These are phyloP conservation scores for Bruguiera gymnorhiza DNA, from an alignment of 345 rosid genomes.

Conservation along the genomic window DNA sequence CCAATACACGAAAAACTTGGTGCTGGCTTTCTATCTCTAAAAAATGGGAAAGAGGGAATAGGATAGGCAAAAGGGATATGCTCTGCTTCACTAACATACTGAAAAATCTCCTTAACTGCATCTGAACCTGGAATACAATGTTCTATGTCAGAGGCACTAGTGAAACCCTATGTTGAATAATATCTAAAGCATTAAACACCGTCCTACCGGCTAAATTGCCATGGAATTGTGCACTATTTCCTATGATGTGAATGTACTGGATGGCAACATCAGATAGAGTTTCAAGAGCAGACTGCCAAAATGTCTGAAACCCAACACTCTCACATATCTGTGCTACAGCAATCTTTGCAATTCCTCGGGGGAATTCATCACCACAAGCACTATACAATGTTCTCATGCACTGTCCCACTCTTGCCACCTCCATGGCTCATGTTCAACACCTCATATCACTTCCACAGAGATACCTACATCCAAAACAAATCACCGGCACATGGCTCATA, in stretches of 20 bases:
- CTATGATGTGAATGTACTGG: conserved; percentile 47
- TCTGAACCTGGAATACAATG: conserved; percentile 65
- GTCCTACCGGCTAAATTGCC: conserved; percentile 66
- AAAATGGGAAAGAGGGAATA: conserved; percentile 52
- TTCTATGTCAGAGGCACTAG: conserved; percentile 50
- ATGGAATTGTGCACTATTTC: conserved; percentile 50
- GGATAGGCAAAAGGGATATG: conserved; percentile 60
- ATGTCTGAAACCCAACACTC: conserved; percentile 59
- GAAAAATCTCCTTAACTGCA: conserved; percentile 52
- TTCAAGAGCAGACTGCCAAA: conserved; percentile 77
- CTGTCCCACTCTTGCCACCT: conserved; percentile 54
- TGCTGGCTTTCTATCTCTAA: conserved; percentile 40
- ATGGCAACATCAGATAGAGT: conserved; percentile 50
- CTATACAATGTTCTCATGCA: conserved; percentile 27
- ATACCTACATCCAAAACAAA: conserved; percentile 17
- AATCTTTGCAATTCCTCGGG: conserved; percentile 50
- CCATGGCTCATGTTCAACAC: conserved; percentile 87
- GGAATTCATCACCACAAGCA: conserved; percentile 38
- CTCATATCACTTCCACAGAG: conserved; percentile 48
- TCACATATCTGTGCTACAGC: conserved; percentile 75
- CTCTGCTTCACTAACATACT: conserved; percentile 49
- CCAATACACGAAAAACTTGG: conserved; percentile 52
- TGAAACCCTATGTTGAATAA: conserved; percentile 57
- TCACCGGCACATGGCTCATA: conserved; percentile 45
- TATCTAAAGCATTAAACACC: conserved; percentile 54